Evolutionary conservation across 768 basidiomycete species (phyloP).

Genomic region (Kwoniella botswanensis): DNA sequence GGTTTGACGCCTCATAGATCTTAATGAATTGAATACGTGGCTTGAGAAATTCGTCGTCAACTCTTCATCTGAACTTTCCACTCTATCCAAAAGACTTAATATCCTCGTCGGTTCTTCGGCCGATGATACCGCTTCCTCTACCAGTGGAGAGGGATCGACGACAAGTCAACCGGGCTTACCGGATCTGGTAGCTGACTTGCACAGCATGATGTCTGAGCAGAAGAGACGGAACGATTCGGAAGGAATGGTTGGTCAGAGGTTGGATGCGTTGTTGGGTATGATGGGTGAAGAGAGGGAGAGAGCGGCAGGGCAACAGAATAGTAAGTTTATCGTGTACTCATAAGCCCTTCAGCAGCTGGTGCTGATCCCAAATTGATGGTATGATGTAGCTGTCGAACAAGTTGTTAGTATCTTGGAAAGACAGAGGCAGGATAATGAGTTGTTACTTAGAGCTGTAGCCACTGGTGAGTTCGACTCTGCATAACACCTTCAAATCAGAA

Average conservation of each 20-base stretch:
- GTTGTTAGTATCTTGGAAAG: slow-evolving; percentile 64
- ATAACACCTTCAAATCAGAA: background rate
- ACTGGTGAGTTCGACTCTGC: slow-evolving; percentile 61
- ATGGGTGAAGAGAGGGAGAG: slow-evolving; percentile 56
- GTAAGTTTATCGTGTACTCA: slow-evolving; percentile 24
- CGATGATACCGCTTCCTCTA: slow-evolving; percentile 4
- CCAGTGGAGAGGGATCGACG: background rate
- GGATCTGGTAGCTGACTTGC: slow-evolving; percentile 59
- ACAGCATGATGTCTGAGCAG: slow-evolving; percentile 60
- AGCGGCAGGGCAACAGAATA: slow-evolving; percentile 45
- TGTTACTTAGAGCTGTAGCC: slow-evolving; percentile 69
- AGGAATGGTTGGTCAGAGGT: slow-evolving; percentile 62
- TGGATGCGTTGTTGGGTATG: slow-evolving; percentile 51
- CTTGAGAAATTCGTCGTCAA: slow-evolving; percentile 80
- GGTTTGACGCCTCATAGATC: slow-evolving; percentile 30
- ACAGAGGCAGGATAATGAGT: slow-evolving; percentile 75
- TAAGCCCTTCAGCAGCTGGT: too few species aligned
- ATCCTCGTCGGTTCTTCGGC: slow-evolving; percentile 61
- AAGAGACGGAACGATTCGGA: slow-evolving; percentile 63
- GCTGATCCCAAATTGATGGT: background rate
- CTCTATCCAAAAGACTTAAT: slow-evolving; percentile 67
- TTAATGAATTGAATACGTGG: slow-evolving; percentile 65
- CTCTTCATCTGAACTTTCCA: slow-evolving; percentile 73
- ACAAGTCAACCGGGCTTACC: slow-evolving; percentile 40
- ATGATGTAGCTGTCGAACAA: slow-evolving; percentile 45